phyloP scores from a whole-genome alignment of 2,329 filamentous ascomycete species.

The Penicillium brevicompactum region DNA sequence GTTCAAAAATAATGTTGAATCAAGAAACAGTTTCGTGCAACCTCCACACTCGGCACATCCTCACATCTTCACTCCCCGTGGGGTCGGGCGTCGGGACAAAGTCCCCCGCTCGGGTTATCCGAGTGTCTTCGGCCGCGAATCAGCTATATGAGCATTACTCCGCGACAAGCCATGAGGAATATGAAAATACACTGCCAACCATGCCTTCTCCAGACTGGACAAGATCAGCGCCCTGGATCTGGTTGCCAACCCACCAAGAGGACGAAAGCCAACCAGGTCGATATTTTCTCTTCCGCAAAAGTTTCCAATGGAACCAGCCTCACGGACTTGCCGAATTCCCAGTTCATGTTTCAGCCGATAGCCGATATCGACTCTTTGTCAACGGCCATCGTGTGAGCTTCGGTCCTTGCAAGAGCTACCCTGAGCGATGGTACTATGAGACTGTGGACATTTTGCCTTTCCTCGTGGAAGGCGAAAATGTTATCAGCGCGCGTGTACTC shows the following conservation, averaged over 20 bases:
- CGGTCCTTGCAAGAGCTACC: slow-evolving; percentile 23
- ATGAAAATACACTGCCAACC: background rate
- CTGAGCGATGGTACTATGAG: slow-evolving; percentile 25
- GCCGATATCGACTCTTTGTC: slow-evolving; percentile 22
- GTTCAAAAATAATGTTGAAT: no score
- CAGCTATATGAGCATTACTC: background rate
- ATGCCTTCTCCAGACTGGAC: slow-evolving; percentile 8
- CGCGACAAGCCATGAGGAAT: background rate
- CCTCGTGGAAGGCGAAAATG: slow-evolving; percentile 17
- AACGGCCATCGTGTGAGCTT: slow-evolving; percentile 23
- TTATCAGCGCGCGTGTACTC: slow-evolving; percentile 18
- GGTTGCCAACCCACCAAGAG: slow-evolving; percentile 12
- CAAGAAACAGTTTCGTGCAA: no score
- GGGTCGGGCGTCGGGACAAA: slow-evolving; percentile 18
- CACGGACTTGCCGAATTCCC: background rate
- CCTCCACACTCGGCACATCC: no score
- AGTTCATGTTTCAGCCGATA: slow-evolving; percentile 24
- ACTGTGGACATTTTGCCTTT: slow-evolving; percentile 23
- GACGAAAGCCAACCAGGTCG: slow-evolving; percentile 12
- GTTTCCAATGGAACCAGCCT: slow-evolving; percentile 7
- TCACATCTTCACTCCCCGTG: background rate
- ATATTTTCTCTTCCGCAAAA: slow-evolving; percentile 18
- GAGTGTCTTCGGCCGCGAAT: background rate
- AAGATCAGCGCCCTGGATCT: slow-evolving; percentile 13
- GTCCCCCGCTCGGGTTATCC: background rate